Base-by-base conservation (phyloP, 768 basidiomycete genomes). In the Pleurotus platypus region DNA sequence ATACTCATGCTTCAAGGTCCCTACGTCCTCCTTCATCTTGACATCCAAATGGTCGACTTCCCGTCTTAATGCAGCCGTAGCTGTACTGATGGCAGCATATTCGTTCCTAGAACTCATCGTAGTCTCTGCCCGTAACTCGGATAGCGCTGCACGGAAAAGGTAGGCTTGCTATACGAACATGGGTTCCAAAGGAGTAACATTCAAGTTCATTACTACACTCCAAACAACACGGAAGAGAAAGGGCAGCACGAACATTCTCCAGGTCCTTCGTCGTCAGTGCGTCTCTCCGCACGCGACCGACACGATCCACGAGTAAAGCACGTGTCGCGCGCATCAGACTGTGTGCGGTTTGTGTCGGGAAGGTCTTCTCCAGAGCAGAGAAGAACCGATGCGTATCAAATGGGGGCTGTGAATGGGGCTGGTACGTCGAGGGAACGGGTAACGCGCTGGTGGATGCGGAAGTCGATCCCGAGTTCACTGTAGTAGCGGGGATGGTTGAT, bases 1-100 rank as follows among this genome's bases (percentile, higher is more conserved):
- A 56, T 62, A 96, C 94, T 98, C 95, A 66, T 98, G 95, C 71
- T 91, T 94, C 63, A 99, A 77, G 46, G 82, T 89, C 13, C 82
- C 85, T 20, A 98, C 73, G 61, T 95, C 92, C 69, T 97, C 94
- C 73, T 95, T 96, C 85, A 99, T 89, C 73, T 91, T 95, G 42
- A 89, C 86, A 63, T 89, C 85, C 46, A 98, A 70, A 2, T 79
- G 73, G 65, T 99, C 96, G 12, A 94, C 86, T 45, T 98, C 97
- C 60, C 93, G 77, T 58, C 94, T 82, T 15, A 96, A 78, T 3
- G 87, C 84, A n/a, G 84, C 72, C 2, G 87, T 85, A 38, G 88
- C 77, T 0, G 91, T 79, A n/a, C 86, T 80, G 57, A 98, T 83
- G n/a, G 88, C 77, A 11, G 92, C 84, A 40, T 84, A 86, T 64